Evolutionary conservation across 2,329 filamentous ascomycete genomes (phyloP), one percentile per base, ranked within the genome.

Genomic region (Tympanopsis confertula): DNA sequence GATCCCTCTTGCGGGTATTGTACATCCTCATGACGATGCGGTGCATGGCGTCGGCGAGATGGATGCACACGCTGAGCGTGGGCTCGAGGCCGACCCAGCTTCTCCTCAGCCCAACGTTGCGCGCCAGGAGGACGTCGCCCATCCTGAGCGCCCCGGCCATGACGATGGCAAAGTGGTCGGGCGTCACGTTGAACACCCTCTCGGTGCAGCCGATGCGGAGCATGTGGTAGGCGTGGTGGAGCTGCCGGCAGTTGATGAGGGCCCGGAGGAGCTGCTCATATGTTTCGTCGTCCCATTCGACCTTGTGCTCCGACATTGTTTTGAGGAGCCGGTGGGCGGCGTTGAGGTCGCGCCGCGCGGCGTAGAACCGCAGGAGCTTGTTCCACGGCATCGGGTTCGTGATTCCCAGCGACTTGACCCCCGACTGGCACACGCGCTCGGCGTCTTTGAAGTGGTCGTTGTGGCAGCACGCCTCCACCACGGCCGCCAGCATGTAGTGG

Each of bases 321-420:
- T 58, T 54, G 17, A 75, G 56, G 5, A 73, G 40, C 4, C 57
- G 59, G 46, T 74, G 67, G 38, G 72, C 60, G 35, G 59, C 58
- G n/a, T 51, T 52, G 5, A 75, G 53, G 38, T 68, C 63, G 39
- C 80, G 71, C 5, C 71, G 68, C 39, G 74, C 61, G 5, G 83
- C 84, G 53, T 86, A 71, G 42, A 81, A 74, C 39, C 71, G 67
- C 4, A 95, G 62, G 20, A 95, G 59, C 38, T 75, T 68, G 51
- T 95, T 94, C 84, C 85, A 95, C 50, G 86, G 74, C 20, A 68
- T 63, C 2, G 78, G 78, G 17, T 70, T 62, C 2, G 68, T 62
- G 1, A 74, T 68, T 14, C 65, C 52, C 1, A 63, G 59, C 42
- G 66, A 63, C 12, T 58, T 56, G 17, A 78, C 62, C 20, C 76